Percentiles rank a stretch among this genome's conserved stretches.
phyloP scores from a whole-genome alignment of 768 basidiomycete genomes.

The Dioszegia hungarica region DNA sequence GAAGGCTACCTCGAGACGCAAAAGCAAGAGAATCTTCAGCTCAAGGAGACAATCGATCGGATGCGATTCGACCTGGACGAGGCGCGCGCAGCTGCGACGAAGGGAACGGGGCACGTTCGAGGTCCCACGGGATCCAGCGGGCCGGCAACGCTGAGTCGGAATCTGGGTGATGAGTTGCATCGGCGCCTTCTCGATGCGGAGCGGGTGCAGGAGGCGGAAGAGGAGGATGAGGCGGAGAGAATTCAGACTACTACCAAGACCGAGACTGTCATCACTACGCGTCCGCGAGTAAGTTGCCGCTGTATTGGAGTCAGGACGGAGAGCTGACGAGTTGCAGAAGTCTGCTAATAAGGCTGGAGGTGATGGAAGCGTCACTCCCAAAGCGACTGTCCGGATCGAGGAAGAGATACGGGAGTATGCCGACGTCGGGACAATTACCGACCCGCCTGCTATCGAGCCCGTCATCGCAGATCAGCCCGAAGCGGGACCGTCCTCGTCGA shows the following conservation, averaged over 20 bases:
- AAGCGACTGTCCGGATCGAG: slow-evolving; percentile 17
- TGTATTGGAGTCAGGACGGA: slow-evolving; percentile 43
- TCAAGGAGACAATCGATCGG: slow-evolving; percentile 94
- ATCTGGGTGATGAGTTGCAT: slow-evolving; percentile 49
- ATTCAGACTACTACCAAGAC: too few species aligned
- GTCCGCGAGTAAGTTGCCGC: slow-evolving; percentile 57
- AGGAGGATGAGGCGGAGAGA: slow-evolving; percentile 55
- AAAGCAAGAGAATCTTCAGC: slow-evolving; percentile 85
- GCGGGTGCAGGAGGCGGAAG: slow-evolving; percentile 48
- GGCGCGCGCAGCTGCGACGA: slow-evolving; percentile 57
- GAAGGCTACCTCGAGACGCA: slow-evolving; percentile 77
- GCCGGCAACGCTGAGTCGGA: slow-evolving; percentile 33
- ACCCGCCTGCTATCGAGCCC: slow-evolving; percentile 49
- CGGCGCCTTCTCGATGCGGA: slow-evolving; percentile 57
- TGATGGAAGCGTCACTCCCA: not conserved
- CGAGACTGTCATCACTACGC: slow-evolving; percentile 65
- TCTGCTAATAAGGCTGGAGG: slow-evolving; percentile 52
- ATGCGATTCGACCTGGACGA: slow-evolving; percentile 93
- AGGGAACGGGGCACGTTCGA: slow-evolving; percentile 50
- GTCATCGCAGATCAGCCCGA: slow-evolving; percentile 52
- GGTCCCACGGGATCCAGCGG: slow-evolving; percentile 18
- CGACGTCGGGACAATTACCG: slow-evolving; percentile 69
- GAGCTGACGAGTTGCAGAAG: slow-evolving; percentile 54
- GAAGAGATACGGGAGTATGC: slow-evolving; percentile 63
- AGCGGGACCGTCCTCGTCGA: slow-evolving; percentile 54